Percentiles rank a stretch among this genome's conserved stretches.
Evolutionary conservation across 2,329 filamentous ascomycete genomes (phyloP).

Genomic region (Emericellopsis atlantica): DNA sequence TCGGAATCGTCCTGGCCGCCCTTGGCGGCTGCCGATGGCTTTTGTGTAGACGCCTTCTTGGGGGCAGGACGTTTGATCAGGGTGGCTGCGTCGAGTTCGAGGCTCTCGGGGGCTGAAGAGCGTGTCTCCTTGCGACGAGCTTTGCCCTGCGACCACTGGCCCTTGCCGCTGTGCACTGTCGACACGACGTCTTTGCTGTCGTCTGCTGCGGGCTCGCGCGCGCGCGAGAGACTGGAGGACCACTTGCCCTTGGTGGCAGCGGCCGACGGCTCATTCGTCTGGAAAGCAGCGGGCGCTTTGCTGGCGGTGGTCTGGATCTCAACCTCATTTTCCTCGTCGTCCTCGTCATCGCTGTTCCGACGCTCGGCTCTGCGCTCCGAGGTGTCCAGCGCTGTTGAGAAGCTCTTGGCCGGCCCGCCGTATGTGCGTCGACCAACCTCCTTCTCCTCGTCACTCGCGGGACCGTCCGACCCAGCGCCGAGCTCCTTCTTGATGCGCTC

Average conservation of each 20-base stretch:
- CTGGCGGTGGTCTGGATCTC: conserved; percentile 8
- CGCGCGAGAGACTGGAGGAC: background rate
- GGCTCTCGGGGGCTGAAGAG: conserved; percentile 3
- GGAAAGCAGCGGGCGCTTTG: background rate
- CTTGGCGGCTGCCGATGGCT: conserved; percentile 8
- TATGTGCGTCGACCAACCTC: conserved; percentile 61
- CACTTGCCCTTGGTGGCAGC: background rate
- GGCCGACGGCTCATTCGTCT: conserved; percentile 4
- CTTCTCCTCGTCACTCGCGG: conserved; percentile 35
- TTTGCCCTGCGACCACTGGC: too few species aligned
- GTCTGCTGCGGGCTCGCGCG: too few species aligned
- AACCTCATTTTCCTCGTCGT: conserved; percentile 13
- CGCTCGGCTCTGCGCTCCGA: conserved; percentile 10
- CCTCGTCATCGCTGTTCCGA: conserved; percentile 4
- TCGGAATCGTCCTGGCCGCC: conserved; percentile 29
- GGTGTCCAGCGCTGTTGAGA: conserved; percentile 16
- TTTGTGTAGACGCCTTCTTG: background rate
- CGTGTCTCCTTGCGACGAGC: background rate
- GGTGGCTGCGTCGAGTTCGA: conserved; percentile 4
- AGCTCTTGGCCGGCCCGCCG: conserved; percentile 30
- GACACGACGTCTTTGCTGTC: too few species aligned
- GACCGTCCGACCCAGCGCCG: conserved; percentile 43
- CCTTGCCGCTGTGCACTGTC: too few species aligned
- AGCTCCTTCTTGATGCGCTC: conserved; percentile 60
- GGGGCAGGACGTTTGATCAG: background rate